Evolutionary conservation across 2,329 filamentous ascomycete species (phyloP).

Genomic region (Fusarium dlaminii): DNA sequence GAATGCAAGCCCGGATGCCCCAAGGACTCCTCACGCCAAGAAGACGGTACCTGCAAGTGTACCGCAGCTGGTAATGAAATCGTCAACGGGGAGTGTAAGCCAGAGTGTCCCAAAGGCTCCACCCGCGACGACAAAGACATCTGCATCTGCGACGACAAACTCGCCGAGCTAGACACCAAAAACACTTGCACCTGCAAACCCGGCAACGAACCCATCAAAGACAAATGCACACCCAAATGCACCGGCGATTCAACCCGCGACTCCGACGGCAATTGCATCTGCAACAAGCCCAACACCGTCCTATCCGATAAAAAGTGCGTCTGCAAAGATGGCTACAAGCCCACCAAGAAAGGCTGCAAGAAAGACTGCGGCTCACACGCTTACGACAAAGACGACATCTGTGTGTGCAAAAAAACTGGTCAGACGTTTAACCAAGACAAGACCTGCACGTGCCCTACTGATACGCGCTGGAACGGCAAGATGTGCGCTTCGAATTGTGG

Average conservation of each 20-base stretch:
- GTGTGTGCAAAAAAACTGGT: neutral
- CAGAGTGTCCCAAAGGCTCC: neutral
- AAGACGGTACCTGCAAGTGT: neutral
- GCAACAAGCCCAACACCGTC: neutral
- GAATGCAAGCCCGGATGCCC: neutral
- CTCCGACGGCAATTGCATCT: neutral
- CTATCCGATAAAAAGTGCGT: neutral
- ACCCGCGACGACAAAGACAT: neutral
- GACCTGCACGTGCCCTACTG: neutral
- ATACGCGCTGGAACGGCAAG: neutral
- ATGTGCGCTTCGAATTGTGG: neutral
- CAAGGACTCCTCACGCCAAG: rapidly evolving
- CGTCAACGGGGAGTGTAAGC: neutral
- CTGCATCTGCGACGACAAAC: neutral
- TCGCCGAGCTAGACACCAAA: neutral
- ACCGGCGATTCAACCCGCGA: neutral
- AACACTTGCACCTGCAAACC: neutral
- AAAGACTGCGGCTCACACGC: neutral
- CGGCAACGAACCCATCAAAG: neutral
- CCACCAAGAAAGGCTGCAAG: neutral
- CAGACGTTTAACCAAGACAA: neutral
- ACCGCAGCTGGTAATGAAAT: neutral
- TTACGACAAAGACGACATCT: neutral
- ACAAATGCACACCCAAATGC: neutral
- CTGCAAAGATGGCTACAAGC: neutral